These are phyloP conservation scores for Rhodotorula paludigena DNA, from an alignment of 768 basidiomycete species.

Conservation along the genomic window DNA sequence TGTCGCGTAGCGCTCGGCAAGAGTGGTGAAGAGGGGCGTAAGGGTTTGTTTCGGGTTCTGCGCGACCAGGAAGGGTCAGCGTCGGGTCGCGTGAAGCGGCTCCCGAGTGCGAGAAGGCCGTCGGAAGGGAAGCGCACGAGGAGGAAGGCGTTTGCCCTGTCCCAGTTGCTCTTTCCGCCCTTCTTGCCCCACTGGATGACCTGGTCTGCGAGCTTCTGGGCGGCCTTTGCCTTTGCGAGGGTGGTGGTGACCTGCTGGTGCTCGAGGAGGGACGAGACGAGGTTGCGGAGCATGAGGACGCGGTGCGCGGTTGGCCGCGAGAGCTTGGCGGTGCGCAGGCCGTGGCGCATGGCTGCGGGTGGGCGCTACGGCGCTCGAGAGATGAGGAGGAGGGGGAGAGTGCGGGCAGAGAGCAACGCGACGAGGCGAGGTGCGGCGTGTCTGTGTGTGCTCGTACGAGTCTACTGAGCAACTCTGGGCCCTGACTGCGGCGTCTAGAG, in stretches of 20 bases:
- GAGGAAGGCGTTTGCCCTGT: conserved; percentile 71
- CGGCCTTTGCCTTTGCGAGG: conserved; percentile 85
- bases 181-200: conserved; percentile 90
- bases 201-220: conserved; percentile 89
- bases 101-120: not conserved
- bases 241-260: conserved; percentile 96
- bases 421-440: no score
- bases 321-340: conserved; percentile 83
- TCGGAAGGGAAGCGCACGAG: conserved; percentile 50
- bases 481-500: no score
- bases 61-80: conserved; percentile 1
- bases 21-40: conserved; percentile 75
- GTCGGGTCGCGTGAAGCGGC: no score
- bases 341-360: conserved; percentile 73
- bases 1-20: conserved; percentile 70
- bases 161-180: conserved; percentile 58
- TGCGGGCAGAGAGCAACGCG: not conserved
- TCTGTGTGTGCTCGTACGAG: no score
- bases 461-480: no score
- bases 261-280: conserved; percentile 87
- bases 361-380: not conserved
- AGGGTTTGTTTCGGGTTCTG: conserved; percentile 58
- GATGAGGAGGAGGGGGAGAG: not conserved
- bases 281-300: conserved; percentile 85
- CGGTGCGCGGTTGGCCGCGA: conserved; percentile 86